Evolutionary conservation across 345 rosid species (phyloP).

Genomic region (Populus nigra): DNA sequence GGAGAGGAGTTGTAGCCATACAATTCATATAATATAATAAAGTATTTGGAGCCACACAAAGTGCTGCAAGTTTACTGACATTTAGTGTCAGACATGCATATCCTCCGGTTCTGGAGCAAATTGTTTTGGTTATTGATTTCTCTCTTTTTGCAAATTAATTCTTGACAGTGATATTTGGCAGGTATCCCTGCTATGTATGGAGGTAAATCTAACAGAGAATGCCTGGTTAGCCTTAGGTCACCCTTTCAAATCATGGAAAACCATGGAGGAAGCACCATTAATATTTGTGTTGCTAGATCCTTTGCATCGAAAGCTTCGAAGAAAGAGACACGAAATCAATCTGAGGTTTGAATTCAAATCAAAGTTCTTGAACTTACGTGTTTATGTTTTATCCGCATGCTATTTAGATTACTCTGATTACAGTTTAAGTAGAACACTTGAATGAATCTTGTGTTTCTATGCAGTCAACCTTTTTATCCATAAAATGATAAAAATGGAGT

Average conservation of each 20-base stretch:
- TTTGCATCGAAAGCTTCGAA: constrained; percentile 69
- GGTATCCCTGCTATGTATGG: constrained; percentile 32
- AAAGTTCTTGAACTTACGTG: not conserved
- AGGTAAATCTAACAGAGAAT: constrained; percentile 22
- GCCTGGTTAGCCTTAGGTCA: constrained; percentile 15
- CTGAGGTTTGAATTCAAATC: constrained; percentile 52
- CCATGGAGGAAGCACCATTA: constrained; percentile 15
- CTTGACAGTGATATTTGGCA: constrained; percentile 32
- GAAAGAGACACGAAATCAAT: constrained; percentile 34
- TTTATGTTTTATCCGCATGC: not conserved
- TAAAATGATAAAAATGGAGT: not conserved
- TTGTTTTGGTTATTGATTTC: not conserved
- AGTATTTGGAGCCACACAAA: not conserved
- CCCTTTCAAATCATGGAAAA: constrained; percentile 27
- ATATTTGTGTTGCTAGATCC: constrained; percentile 46
- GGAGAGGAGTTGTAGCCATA: not conserved
- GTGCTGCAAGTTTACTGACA: not conserved
- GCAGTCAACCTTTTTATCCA: not conserved
- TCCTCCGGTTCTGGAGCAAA: not conserved
- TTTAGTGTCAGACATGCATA: not conserved
- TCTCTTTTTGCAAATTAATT: constrained; percentile 13
- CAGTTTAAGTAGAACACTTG: not conserved
- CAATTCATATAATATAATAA: not conserved
- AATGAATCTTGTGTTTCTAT: not conserved
- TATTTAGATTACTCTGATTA: not conserved